A percentile compares a stretch with the other conserved stretches of the same genome.
These are phyloP conservation scores for Rhizopus delemar DNA, from an alignment of 371 early-diverging fungal species.

Conservation along the genomic window DNA sequence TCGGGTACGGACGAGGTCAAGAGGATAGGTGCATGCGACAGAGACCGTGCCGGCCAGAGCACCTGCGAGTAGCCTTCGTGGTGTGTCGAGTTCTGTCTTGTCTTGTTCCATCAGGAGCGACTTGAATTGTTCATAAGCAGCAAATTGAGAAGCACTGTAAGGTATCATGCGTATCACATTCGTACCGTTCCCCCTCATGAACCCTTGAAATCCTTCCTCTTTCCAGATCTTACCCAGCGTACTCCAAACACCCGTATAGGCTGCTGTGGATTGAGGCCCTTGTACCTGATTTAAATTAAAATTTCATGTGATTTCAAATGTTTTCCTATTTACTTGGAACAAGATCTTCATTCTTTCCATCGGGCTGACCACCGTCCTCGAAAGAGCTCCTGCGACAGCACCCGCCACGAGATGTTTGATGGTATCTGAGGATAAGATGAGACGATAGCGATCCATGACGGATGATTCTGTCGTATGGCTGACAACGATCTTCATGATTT, in stretches of 20 bases:
- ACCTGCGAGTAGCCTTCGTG: conserved; percentile 74
- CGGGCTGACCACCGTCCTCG: conserved; percentile 90
- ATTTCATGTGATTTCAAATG: conserved; percentile 33
- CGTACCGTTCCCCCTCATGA: conserved; percentile 92
- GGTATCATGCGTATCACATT: conserved; percentile 92
- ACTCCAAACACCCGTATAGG: conserved; percentile 70
- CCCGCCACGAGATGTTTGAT: conserved; percentile 86
- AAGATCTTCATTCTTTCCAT: conserved; percentile 91
- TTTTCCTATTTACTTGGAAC: conserved; percentile 69
- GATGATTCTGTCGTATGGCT: conserved; percentile 24
- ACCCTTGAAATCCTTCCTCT: conserved; percentile 84
- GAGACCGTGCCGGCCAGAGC: conserved; percentile 84
- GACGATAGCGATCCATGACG: conserved; percentile 10
- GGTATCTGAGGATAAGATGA: conserved; percentile 42
- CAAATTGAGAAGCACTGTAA: conserved; percentile 89
- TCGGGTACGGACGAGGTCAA: conserved; percentile 87
- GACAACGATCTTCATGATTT: conserved; percentile 32
- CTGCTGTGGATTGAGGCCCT: conserved; percentile 62
- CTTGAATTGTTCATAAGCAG: conserved; percentile 81
- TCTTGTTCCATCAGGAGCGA: conserved; percentile 66
- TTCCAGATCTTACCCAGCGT: conserved; percentile 82
- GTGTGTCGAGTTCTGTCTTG: conserved; percentile 72
- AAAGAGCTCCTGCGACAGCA: conserved; percentile 90
- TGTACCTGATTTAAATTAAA: conserved; percentile 59
- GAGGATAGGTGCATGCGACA: conserved; percentile 83